phyloP scores from a whole-genome alignment of 2,329 filamentous ascomycete genomes.

The Anthostomella pinea region DNA sequence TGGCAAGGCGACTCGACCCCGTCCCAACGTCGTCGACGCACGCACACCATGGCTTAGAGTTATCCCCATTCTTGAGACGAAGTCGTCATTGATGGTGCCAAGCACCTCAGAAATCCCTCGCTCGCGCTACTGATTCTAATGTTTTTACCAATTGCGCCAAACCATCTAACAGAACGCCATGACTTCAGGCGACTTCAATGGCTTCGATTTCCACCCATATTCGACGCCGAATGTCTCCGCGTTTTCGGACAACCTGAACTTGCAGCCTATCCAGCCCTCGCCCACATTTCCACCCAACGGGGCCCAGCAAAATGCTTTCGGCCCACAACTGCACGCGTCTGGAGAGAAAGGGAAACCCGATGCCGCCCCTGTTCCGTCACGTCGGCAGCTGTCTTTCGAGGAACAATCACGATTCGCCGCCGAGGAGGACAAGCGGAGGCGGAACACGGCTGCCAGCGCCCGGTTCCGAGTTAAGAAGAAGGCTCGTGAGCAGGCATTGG shows the following conservation, averaged over 20 bases:
- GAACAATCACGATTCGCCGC: slow-evolving; percentile 70
- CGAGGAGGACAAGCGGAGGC: slow-evolving; percentile 85
- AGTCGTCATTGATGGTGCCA: slow-evolving; percentile 28
- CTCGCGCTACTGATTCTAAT: slow-evolving; percentile 19
- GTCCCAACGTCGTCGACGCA: slow-evolving; percentile 21
- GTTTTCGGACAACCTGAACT: slow-evolving; percentile 41
- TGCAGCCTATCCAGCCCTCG: slow-evolving; percentile 52
- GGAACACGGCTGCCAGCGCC: slow-evolving; percentile 84
- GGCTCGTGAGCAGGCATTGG: slow-evolving; percentile 83
- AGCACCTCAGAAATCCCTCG: slow-evolving; percentile 27
- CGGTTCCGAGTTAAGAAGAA: slow-evolving; percentile 96
- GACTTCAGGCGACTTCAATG: slow-evolving; percentile 57
- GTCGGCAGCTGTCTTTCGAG: slow-evolving; percentile 57
- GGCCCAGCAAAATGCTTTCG: slow-evolving; percentile 37
- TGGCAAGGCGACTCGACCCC: not conserved
- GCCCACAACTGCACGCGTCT: slow-evolving; percentile 26
- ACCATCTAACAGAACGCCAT: slow-evolving; percentile 46
- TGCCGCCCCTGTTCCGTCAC: slow-evolving; percentile 35
- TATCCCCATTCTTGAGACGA: slow-evolving; percentile 23
- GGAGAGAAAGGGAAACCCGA: slow-evolving; percentile 49
- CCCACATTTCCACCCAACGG: slow-evolving; percentile 41
- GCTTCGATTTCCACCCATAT: slow-evolving; percentile 54
- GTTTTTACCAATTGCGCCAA: slow-evolving; percentile 23
- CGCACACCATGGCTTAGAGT: slow-evolving; percentile 18
- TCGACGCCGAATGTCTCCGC: slow-evolving; percentile 47